A percentile compares a stretch with the other conserved stretches of the same genome.
phyloP scores from a whole-genome alignment of 257 asterid species.

The Verbascum thapsus region DNA sequence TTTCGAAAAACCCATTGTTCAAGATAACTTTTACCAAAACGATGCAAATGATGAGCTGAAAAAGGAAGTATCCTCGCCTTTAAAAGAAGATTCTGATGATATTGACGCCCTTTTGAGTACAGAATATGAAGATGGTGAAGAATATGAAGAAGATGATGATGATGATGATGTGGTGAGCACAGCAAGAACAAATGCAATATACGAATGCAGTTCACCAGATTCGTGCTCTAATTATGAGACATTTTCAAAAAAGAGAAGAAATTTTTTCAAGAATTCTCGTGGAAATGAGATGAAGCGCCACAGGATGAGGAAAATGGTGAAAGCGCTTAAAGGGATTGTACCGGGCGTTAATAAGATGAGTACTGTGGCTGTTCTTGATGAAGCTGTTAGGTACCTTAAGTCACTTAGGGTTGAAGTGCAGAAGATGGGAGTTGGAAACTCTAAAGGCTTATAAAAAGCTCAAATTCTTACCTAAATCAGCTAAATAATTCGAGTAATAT shows the following conservation, averaged over 20 bases:
- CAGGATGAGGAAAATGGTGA: slow-evolving; percentile 50
- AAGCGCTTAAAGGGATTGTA: slow-evolving; percentile 44
- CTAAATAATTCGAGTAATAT: background rate
- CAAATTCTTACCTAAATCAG: background rate
- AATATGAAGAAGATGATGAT: slow-evolving; percentile 39
- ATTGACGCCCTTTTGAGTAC: slow-evolving; percentile 55
- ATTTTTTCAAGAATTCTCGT: slow-evolving; percentile 31
- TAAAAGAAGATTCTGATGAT: slow-evolving; percentile 57
- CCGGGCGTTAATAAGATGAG: slow-evolving; percentile 54
- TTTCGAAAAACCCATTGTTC: slow-evolving; percentile 21
- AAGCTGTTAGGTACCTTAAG: slow-evolving; percentile 62
- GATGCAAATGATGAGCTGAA: slow-evolving; percentile 28
- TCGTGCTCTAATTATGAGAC: slow-evolving; percentile 49
- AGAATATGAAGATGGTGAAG: slow-evolving; percentile 42
- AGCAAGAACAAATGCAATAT: slow-evolving; percentile 44
- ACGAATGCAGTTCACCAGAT: slow-evolving; percentile 45
- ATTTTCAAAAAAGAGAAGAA: slow-evolving; percentile 33
- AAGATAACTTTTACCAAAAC: slow-evolving; percentile 2
- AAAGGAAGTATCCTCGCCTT: slow-evolving; percentile 30
- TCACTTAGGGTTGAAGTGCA: slow-evolving; percentile 52
- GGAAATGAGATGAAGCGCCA: slow-evolving; percentile 36
- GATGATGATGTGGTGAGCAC: slow-evolving; percentile 64
- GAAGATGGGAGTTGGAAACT: slow-evolving; percentile 41
- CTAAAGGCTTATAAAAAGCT: slow-evolving; percentile 23
- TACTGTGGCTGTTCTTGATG: slow-evolving; percentile 56